These are phyloP conservation scores for Ogataea wickerhamii DNA, from an alignment of 805 yeast species.

Conservation along the genomic window DNA sequence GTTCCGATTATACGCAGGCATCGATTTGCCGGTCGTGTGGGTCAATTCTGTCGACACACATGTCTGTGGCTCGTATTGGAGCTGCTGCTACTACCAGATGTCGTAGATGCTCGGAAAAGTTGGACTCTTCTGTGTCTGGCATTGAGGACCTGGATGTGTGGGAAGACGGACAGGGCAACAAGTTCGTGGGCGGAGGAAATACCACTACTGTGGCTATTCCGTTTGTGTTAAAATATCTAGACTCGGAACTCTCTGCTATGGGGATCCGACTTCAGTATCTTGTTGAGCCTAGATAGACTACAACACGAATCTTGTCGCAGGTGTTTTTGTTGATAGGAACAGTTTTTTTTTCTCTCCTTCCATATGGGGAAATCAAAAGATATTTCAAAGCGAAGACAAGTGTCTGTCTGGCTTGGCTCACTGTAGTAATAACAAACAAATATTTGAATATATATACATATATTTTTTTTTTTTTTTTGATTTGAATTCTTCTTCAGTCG, in stretches of 20 bases:
- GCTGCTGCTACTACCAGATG: constrained; percentile 74
- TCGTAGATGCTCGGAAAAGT: constrained; percentile 80
- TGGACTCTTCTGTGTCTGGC: constrained; percentile 53
- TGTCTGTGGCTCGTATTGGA: constrained; percentile 89
- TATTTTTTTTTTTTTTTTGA: no score
- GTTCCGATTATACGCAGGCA: constrained; percentile 93
- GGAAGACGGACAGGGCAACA: constrained; percentile 97
- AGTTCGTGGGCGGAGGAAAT: constrained; percentile 86
- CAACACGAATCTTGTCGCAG: no score
- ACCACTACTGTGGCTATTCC: constrained; percentile 97
- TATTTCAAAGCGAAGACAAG: no score
- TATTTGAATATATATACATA: no score
- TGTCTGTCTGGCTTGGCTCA: no score
- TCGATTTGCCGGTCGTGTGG: constrained; percentile 92
- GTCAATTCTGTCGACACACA: constrained; percentile 82
- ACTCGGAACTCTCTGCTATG: constrained; percentile 95
- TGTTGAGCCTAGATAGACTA: constrained; percentile 60
- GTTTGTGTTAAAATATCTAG: constrained; percentile 90
- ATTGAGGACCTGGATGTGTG: constrained; percentile 74
- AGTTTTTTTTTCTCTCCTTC: no score
- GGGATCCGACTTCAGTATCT: constrained; percentile 91
- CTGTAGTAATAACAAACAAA: no score
- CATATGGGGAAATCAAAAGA: no score
- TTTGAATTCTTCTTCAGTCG: no score
- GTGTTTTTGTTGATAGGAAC: no score